Evolutionary conservation across 805 yeast species (phyloP).

Genomic region (Kluyveromyces starmeri): DNA sequence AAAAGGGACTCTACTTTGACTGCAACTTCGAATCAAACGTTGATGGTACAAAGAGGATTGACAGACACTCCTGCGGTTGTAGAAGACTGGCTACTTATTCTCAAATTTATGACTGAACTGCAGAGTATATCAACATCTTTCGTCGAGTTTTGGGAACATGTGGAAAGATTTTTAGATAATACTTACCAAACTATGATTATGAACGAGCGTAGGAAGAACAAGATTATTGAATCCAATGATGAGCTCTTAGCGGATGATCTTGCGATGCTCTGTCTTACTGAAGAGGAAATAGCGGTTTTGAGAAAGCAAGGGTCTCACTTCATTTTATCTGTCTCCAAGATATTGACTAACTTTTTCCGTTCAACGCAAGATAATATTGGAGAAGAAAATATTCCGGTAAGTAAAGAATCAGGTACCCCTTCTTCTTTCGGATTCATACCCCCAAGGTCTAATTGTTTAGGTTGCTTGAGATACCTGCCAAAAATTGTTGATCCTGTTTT

Average conservation of each 20-base stretch:
- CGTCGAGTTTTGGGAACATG: slow-evolving; percentile 44
- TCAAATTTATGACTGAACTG: slow-evolving; percentile 35
- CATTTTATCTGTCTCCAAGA: slow-evolving; percentile 27
- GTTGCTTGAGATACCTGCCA: slow-evolving; percentile 46
- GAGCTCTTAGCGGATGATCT: slow-evolving; percentile 21
- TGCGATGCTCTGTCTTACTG: slow-evolving; percentile 31
- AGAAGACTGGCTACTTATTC: slow-evolving; percentile 51
- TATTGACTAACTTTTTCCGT: slow-evolving; percentile 26
- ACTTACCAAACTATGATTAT: slow-evolving; percentile 35
- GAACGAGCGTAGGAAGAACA: slow-evolving; percentile 33
- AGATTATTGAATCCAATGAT: slow-evolving; percentile 22
- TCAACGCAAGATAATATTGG: slow-evolving; percentile 24
- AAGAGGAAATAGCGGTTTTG: slow-evolving; percentile 40
- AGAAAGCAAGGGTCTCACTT: slow-evolving; percentile 33
- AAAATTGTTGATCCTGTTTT: slow-evolving; percentile 37
- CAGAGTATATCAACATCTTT: slow-evolving; percentile 33
- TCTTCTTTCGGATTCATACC: slow-evolving; percentile 50
- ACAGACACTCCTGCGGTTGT: slow-evolving; percentile 46
- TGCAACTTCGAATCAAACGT: slow-evolving; percentile 8
- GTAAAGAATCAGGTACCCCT: slow-evolving; percentile 24
- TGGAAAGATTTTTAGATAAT: slow-evolving; percentile 46
- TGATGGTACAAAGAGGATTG: slow-evolving; percentile 16
- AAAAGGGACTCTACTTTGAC: slow-evolving; percentile 6
- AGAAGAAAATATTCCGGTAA: slow-evolving; percentile 5
- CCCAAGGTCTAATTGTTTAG: slow-evolving; percentile 52